Conservation (phyloP, 257 asterid species). For the Sherardia arvensis region DNA sequence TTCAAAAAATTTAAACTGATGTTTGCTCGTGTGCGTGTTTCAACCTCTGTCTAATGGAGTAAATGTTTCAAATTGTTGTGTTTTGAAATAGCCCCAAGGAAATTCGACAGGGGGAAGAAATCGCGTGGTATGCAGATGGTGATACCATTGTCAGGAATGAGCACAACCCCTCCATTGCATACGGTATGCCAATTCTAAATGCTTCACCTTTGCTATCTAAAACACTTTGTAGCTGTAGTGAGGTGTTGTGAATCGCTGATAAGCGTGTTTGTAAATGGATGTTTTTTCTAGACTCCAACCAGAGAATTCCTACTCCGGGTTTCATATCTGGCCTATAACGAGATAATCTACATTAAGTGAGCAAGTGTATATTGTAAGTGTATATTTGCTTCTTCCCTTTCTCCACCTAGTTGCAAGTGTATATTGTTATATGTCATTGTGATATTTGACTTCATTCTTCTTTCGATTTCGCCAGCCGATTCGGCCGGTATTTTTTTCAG, state of each 20-base stretch:
- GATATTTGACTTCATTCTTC: too few relatives aligned
- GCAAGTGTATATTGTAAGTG: too few relatives aligned
- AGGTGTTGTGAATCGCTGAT: background rate
- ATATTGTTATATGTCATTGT: too few relatives aligned
- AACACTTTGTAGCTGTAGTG: background rate
- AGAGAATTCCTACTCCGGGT: conserved; percentile 95
- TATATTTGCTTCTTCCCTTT: too few relatives aligned
- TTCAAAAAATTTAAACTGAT: too few relatives aligned
- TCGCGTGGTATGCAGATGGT: conserved; percentile 99
- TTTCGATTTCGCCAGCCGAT: too few relatives aligned
- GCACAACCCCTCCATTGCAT: conserved; percentile 81
- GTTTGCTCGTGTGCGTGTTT: too few relatives aligned
- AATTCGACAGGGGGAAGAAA: conserved; percentile 96
- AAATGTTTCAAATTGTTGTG: too few relatives aligned
- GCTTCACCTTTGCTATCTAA: background rate
- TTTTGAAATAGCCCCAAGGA: conserved; percentile 69
- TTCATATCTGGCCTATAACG: conserved; percentile 96
- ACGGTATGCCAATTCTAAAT: conserved; percentile 36
- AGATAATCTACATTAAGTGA: conserved; percentile 47
- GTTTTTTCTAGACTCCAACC: conserved; percentile 69
- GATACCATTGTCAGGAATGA: conserved; percentile 92
- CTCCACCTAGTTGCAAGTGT: too few relatives aligned
- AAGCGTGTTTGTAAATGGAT: conserved; percentile 8
- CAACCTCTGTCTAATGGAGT: too few relatives aligned
- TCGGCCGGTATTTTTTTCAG: too few relatives aligned